Percentiles rank a stretch among this genome's conserved stretches.
Conservation (phyloP, 2,329 filamentous ascomycete species). For the Cryphonectria naterciae region DNA sequence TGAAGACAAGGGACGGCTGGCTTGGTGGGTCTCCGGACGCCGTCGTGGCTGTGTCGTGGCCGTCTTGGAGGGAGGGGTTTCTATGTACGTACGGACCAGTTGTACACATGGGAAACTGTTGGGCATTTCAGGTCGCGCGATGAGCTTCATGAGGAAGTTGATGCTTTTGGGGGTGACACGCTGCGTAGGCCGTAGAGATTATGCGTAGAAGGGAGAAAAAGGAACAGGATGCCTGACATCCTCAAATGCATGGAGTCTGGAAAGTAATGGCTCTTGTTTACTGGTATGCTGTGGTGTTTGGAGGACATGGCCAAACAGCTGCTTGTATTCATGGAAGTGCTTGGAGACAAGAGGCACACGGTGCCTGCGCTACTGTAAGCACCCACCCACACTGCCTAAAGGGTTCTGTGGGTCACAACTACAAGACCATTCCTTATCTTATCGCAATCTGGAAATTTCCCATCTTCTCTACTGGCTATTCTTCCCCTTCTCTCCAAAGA, state of each 20-base stretch:
- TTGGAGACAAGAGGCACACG: neutral
- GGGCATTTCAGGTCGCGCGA: no score
- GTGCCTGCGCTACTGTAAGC: neutral
- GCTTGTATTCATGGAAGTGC: neutral
- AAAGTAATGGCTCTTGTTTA: no score
- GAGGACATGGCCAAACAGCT: no score
- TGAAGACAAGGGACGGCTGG: neutral
- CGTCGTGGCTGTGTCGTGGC: neutral
- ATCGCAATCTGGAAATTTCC: slow-evolving; percentile 16
- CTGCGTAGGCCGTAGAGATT: no score
- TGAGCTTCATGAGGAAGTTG: no score
- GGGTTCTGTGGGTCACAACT: neutral
- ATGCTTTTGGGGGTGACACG: no score
- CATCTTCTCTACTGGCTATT: neutral
- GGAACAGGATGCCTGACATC: no score
- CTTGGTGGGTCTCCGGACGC: neutral
- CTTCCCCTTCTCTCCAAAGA: neutral
- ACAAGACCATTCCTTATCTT: slow-evolving; percentile 8
- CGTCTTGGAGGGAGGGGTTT: no score
- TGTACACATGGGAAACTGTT: neutral
- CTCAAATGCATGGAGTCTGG: no score
- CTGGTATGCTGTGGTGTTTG: no score
- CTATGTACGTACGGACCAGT: no score
- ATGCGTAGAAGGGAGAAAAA: no score
- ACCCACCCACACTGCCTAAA: neutral